These are phyloP conservation scores for Apocynum venetum DNA, from an alignment of 257 asterid species.

Conservation along the genomic window DNA sequence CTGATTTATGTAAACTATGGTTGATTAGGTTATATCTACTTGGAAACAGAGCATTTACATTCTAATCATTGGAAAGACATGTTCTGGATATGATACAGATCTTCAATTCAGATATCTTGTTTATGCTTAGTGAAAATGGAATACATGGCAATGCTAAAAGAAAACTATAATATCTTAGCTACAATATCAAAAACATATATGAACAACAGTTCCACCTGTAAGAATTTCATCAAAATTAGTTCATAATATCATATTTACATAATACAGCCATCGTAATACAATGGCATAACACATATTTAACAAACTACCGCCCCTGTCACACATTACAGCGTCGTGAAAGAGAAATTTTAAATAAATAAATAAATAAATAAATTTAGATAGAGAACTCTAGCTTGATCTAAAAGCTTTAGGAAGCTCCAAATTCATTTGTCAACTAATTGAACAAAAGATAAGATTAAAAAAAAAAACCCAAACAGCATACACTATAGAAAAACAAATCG, in stretches of 20 bases:
- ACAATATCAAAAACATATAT: background rate
- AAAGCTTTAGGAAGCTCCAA: background rate
- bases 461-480: background rate
- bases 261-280: background rate
- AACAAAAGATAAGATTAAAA: background rate
- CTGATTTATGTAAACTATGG: background rate
- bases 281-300: background rate
- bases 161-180: background rate
- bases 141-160: background rate
- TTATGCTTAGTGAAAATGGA: no score
- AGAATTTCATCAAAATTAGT: background rate
- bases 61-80: background rate
- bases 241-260: background rate
- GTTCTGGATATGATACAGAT: background rate
- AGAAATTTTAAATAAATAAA: background rate
- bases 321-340: no score
- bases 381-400: background rate
- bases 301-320: background rate
- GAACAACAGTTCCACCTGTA: background rate
- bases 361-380: background rate
- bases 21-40: background rate
- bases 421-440: background rate
- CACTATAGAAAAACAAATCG: background rate
- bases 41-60: background rate
- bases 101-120: background rate